Base-by-base conservation (phyloP, 768 basidiomycete genomes). In the Boletus edulis region DNA sequence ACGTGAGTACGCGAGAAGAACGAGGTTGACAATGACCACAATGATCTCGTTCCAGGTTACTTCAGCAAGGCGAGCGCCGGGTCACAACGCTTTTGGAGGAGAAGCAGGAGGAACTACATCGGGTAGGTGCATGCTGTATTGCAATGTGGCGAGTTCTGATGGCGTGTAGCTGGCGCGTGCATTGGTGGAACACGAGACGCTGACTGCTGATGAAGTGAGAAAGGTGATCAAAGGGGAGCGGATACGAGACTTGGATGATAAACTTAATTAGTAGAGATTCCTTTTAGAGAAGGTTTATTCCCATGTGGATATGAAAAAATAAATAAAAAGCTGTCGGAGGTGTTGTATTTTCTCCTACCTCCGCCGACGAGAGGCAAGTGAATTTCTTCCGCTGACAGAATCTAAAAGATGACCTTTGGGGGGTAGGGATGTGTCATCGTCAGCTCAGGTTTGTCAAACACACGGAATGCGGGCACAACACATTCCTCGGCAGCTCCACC, bases 161-260 rank as follows among this genome's bases (percentile, higher is more conserved):
- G 7, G 24, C 12, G 18, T 32, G 32, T 59, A 94, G 93, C 83
- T 98, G 39, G 95, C 96, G 2, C 81, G 82, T 51, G 96, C 96
- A 11, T 75, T 99, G 54, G 88, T 99, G 13, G 94, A 98, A 69
- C 89, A 96, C 72, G 96, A 99, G 76, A 98, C 96, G 18, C 76
- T 99, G 59, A 86, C 87, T 61, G 77, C 82, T 39, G 87, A 91
- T 11, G 94, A 99, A 71, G 95, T 98, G 17, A 76, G 80, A 64
- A 86, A 82, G 72, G 93, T 95, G 24, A 81, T 98, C 67, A 85
- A 78, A 54, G 94, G 94, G 38, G 86, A 96, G 69, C 77, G 81
- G 49, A 89, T 93, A 72, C 84, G 87, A 54, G 80, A 76, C 54
- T 80, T 89, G 60, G 74, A 80, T 59, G 86, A 90, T 64, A 81